These are phyloP conservation scores for Chlorella sp. DNA, from an alignment of 139 green algal species.

Conservation along the genomic window DNA sequence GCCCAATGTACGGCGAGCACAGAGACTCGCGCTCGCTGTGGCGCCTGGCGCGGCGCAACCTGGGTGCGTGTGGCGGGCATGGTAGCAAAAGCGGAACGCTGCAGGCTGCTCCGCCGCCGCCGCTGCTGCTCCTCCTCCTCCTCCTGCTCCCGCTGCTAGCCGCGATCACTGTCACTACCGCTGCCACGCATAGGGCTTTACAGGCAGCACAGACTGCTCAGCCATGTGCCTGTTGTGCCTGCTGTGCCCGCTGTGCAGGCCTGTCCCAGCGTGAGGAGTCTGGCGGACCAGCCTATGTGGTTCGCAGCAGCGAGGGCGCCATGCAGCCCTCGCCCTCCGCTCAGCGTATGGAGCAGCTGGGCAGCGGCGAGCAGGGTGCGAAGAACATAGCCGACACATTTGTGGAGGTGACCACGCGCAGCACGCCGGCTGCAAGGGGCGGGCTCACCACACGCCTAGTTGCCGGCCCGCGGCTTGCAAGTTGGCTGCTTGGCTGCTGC, in stretches of 20 bases:
- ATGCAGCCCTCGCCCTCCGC: constrained; percentile 25
- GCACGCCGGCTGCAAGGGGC: no score
- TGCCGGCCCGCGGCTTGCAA: no score
- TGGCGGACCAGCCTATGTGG: background rate
- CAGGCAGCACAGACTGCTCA: no score
- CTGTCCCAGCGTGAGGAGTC: constrained; percentile 8
- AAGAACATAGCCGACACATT: constrained; percentile 21
- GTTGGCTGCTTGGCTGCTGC: no score
- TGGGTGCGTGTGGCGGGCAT: constrained; percentile 26
- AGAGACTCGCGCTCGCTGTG: constrained; percentile 19
- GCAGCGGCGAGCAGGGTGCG: background rate
- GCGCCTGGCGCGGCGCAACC: constrained; percentile 21
- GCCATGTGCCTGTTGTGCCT: background rate
- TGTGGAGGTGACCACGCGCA: constrained; percentile 3
- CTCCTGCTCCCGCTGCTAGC: background rate
- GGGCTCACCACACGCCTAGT: no score
- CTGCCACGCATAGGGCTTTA: no score
- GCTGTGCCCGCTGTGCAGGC: background rate
- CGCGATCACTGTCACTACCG: no score
- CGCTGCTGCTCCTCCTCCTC: background rate
- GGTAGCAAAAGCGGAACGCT: no score
- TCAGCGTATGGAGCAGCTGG: background rate
- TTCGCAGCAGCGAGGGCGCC: background rate
- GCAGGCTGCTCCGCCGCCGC: background rate
- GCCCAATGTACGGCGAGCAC: background rate